Evolutionary conservation across 1,284 basidiomycete genomes (phyloP).

Genomic region (Irpex rosettiformis): DNA sequence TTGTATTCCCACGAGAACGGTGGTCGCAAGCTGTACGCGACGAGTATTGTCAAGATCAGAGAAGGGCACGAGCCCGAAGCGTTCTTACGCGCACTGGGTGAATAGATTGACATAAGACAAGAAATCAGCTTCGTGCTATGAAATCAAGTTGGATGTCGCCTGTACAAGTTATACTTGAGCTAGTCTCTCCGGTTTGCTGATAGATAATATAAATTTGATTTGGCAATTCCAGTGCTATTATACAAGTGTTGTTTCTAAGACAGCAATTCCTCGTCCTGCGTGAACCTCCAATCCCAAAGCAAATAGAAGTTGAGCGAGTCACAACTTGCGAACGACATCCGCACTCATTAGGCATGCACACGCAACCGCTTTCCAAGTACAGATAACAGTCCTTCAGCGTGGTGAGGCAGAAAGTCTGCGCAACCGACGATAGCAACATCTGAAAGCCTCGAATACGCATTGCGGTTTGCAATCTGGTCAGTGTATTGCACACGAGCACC

Average conservation of each 20-base stretch:
- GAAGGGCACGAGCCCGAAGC: constrained; percentile 46
- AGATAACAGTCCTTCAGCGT: constrained; percentile 37
- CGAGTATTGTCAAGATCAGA: constrained; percentile 46
- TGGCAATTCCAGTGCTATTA: too few species aligned
- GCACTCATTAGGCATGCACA: neutral
- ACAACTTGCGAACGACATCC: neutral
- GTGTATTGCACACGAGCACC: constrained; percentile 45
- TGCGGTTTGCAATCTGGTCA: constrained; percentile 30
- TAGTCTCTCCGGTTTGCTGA: too few species aligned
- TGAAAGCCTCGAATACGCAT: constrained; percentile 31
- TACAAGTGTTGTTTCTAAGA: too few species aligned
- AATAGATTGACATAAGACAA: neutral
- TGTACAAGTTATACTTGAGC: too few species aligned
- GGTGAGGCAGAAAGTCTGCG: constrained; percentile 37
- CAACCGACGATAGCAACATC: constrained; percentile 48
- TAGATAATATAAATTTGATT: too few species aligned
- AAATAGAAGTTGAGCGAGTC: neutral
- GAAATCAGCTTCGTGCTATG: neutral
- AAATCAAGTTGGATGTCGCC: too few species aligned
- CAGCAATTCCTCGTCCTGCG: too few species aligned
- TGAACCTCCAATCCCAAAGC: too few species aligned
- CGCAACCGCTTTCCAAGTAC: constrained; percentile 33
- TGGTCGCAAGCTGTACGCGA: constrained; percentile 28
- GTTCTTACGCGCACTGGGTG: constrained; percentile 33
- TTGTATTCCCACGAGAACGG: constrained; percentile 37